phyloP scores from a whole-genome alignment of 305 asterid genomes.

The Nicotiana rustica region DNA sequence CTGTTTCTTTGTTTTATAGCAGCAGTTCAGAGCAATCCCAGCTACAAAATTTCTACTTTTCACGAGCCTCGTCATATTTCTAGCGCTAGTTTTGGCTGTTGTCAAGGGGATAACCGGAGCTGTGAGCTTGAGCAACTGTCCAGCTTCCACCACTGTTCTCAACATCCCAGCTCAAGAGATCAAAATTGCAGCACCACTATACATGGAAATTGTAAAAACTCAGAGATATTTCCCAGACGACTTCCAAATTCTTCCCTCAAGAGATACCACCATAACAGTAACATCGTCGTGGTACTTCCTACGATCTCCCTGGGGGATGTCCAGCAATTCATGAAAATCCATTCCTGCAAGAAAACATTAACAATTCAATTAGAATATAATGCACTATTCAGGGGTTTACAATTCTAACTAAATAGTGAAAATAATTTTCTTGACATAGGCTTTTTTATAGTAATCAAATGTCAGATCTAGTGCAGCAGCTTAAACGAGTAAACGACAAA shows the following conservation, averaged over 20 bases:
- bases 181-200: slow-evolving; percentile 51
- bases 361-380: too few species aligned
- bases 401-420: too few species aligned
- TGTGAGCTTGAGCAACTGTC: neutral
- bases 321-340: slow-evolving; percentile 84
- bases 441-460: neutral
- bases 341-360: slow-evolving; percentile 58
- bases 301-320: slow-evolving; percentile 85
- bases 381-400: too few species aligned
- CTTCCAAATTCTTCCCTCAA: slow-evolving; percentile 88
- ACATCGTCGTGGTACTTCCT: slow-evolving; percentile 87
- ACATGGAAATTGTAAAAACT: slow-evolving; percentile 40
- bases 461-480: neutral
- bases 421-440: neutral
- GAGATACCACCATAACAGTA: slow-evolving; percentile 82
- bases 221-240: slow-evolving; percentile 79
- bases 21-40: slow-evolving; percentile 44
- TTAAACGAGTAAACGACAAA: neutral
- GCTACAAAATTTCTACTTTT: slow-evolving; percentile 58
- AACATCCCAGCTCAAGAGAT: neutral
- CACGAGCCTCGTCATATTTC: slow-evolving; percentile 32
- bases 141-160: neutral
- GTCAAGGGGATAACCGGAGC: slow-evolving; percentile 22
- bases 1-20: slow-evolving; percentile 22
- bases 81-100: slow-evolving; percentile 22